Conservation (phyloP, 495 filamentous ascomycete genomes). For the Chaetomidium leptoderma region DNA sequence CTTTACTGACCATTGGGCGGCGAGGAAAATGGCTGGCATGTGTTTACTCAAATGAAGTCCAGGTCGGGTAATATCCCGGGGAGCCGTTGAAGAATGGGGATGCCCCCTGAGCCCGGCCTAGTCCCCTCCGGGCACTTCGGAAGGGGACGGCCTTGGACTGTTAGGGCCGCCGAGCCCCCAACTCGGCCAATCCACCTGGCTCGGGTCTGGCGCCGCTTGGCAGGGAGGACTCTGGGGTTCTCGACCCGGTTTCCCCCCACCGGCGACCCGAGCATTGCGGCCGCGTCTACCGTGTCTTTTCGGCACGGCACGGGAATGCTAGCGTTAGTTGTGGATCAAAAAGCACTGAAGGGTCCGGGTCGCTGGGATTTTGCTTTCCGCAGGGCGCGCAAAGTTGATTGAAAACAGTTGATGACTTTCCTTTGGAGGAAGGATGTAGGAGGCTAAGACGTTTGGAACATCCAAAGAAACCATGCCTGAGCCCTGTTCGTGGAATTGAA, state of each 20-base stretch:
- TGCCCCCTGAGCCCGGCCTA: slow-evolving; percentile 4
- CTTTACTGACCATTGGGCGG: slow-evolving; percentile 11
- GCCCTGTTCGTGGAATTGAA: too few relatives aligned
- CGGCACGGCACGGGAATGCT: slow-evolving; percentile 2
- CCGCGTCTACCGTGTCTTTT: not conserved
- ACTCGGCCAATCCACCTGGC: slow-evolving; percentile 16
- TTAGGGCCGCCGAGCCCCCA: not conserved
- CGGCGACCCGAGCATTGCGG: too few relatives aligned
- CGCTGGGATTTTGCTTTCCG: too few relatives aligned
- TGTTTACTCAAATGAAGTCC: slow-evolving; percentile 18
- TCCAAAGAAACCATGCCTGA: too few relatives aligned
- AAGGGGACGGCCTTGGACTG: not conserved
- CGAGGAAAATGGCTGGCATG: not conserved
- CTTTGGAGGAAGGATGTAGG: too few relatives aligned
- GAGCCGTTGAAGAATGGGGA: slow-evolving; percentile 8
- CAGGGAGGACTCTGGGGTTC: slow-evolving; percentile 2
- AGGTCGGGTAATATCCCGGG: slow-evolving; percentile 25
- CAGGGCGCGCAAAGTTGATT: too few relatives aligned
- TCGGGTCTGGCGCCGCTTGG: not conserved
- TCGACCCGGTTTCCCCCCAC: not conserved
- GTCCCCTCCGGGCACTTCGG: slow-evolving; percentile 10
- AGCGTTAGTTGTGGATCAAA: not conserved
- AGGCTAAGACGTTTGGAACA: too few relatives aligned
- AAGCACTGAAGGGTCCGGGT: not conserved
- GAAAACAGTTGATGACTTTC: not conserved